phyloP scores from a whole-genome alignment of 257 asterid genomes.

The Eustoma russellianum region DNA sequence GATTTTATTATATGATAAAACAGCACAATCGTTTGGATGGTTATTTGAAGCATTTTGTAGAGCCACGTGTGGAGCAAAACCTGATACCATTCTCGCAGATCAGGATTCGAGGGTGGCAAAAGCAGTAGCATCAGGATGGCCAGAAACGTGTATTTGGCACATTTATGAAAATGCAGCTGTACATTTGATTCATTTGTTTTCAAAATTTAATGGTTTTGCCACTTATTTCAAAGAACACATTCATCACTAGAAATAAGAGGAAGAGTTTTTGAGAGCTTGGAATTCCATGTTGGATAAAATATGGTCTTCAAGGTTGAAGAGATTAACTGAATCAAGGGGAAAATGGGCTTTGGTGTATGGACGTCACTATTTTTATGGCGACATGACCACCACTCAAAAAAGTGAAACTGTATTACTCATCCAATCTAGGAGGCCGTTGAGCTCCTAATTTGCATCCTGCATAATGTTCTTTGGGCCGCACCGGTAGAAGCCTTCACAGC shows the following conservation, averaged over 20 bases:
- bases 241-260: too few species aligned
- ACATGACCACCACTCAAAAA: neutral
- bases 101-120: neutral
- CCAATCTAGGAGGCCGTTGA: too few species aligned
- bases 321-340: too few species aligned
- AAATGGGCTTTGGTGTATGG: too few species aligned
- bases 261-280: neutral
- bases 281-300: neutral
- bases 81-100: neutral
- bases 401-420: too few species aligned
- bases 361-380: neutral
- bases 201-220: too few species aligned
- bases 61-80: neutral
- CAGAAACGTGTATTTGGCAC: neutral
- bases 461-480: too few species aligned
- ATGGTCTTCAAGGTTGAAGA: neutral
- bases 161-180: neutral
- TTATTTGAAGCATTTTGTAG: neutral
- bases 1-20: too few species aligned
- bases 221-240: too few species aligned
- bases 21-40: neutral
- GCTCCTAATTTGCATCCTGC: too few species aligned
- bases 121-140: neutral
- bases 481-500: too few species aligned
- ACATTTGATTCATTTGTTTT: too few species aligned